phyloP scores from a whole-genome alignment of 1,284 basidiomycete genomes.

The Cutaneotrichosporon mucoides region DNA sequence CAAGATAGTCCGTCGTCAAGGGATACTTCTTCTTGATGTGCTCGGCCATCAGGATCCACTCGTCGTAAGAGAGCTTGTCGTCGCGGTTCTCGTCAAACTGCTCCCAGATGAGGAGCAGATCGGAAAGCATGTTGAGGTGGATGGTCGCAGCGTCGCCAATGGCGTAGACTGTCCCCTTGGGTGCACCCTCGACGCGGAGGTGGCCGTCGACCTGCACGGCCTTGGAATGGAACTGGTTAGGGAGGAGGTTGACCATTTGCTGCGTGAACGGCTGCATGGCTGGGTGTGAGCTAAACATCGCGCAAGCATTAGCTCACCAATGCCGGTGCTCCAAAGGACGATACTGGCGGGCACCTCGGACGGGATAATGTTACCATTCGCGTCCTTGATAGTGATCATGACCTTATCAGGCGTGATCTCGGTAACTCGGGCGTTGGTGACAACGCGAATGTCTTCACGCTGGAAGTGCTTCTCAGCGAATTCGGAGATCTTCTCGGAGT shows the following conservation, averaged over 20 bases:
- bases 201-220: constrained; percentile 57
- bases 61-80: constrained; percentile 43
- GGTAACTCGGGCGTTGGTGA: constrained; percentile 80
- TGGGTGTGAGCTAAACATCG: constrained; percentile 16
- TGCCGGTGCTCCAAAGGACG: constrained; percentile 95
- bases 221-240: constrained; percentile 94
- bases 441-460: constrained; percentile 74
- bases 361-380: constrained; percentile 50
- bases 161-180: constrained; percentile 85
- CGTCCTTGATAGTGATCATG: constrained; percentile 65
- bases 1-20: constrained; percentile 70
- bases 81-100: constrained; percentile 63
- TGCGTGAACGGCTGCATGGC: constrained; percentile 91
- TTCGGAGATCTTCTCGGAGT: constrained; percentile 90
- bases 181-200: constrained; percentile 87
- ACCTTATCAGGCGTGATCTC: constrained; percentile 70
- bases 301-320: constrained; percentile 55
- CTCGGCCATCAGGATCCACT: constrained; percentile 55
- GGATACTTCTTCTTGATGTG: constrained; percentile 80
- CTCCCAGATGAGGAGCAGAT: constrained; percentile 82
- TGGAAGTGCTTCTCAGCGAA: constrained; percentile 88
- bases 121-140: constrained; percentile 75
- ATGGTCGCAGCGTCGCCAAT: constrained; percentile 93
- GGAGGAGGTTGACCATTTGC: constrained; percentile 74
- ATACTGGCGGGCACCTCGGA: constrained; percentile 72